Evolutionary conservation across 768 basidiomycete genomes (phyloP), one percentile per base, ranked within the genome.

Genomic region (Calocybe cyanea): DNA sequence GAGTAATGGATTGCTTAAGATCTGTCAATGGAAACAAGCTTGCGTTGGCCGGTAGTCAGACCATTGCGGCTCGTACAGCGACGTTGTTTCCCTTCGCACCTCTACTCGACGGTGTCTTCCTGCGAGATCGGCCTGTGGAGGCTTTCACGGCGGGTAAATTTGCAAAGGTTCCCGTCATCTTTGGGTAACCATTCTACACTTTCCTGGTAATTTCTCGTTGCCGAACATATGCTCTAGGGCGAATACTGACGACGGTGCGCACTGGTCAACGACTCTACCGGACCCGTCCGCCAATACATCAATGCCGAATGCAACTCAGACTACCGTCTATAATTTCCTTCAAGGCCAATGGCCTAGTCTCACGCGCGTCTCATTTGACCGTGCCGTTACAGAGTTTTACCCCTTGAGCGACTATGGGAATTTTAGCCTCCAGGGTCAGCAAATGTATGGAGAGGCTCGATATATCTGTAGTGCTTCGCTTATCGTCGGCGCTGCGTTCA

Each of bases 381-480:
- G 50, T 7, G 66, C 64, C n/a, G 33, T 70, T n/a, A 23, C 34
- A 7, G 46, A 52, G 4, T 52, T 63, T 7, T 73, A 73, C 45
- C 69, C 72, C 0, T 47, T 71, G 17, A 43, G 50, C 4, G 59
- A 61, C 33, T 73, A 57, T 25, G 55, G 49, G 9, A 68, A 65
- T 6, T 61, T 69, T 25, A 66, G 67, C 43, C 57, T 68, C 7
- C 70, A 71, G 48, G 69, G 63, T 7, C 68, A 71, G 39, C 68
- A 70, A 49, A 72, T 73, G 68, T 73, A 72, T 48, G 72, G 72
- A 21, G 72, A 73, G 45, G 61, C 61, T 42, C 53, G 72, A 39
- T 72, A 70, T 40, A 71, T 73, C n/a, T 73, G 72, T 47, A 66
- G 65, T 7, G 69, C 71, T 11, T 52, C 53, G 10, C 52, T 72